These are phyloP conservation scores for Rhizophagus prolifer DNA, from an alignment of 192 early-diverging fungal species.

Conservation along the genomic window DNA sequence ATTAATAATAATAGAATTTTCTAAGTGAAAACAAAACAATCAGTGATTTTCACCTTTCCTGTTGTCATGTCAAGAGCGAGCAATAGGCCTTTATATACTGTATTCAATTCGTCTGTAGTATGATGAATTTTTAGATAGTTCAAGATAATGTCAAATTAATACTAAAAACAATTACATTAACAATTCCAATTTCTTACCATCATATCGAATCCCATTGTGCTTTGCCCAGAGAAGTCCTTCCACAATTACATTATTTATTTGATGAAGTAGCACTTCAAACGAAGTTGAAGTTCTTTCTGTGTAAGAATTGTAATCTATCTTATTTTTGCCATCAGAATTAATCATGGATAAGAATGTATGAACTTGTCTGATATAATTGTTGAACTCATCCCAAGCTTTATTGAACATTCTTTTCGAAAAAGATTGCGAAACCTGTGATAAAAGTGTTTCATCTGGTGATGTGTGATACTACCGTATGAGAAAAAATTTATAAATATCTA, in stretches of 20 bases:
- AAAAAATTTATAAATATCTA: neutral
- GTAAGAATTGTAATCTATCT: neutral
- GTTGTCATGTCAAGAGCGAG: constrained; percentile 26
- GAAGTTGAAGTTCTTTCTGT: neutral
- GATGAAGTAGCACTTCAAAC: constrained; percentile 5
- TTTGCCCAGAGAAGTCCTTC: constrained; percentile 23
- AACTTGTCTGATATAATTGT: neutral
- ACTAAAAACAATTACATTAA: neutral
- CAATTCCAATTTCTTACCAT: neutral
- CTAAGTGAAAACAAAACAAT: constrained; percentile 18
- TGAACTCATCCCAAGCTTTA: constrained; percentile 21
- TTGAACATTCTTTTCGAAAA: constrained; percentile 12
- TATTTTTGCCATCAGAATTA: neutral
- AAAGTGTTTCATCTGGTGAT: constrained; percentile 26
- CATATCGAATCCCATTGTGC: neutral
- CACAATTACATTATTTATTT: constrained; percentile 6
- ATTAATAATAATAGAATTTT: constrained; percentile 1
- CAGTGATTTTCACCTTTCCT: constrained; percentile 29
- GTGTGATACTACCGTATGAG: neutral
- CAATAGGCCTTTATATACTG: constrained; percentile 1
- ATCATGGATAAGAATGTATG: neutral
- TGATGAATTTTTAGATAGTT: neutral
- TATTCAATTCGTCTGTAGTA: constrained; percentile 22
- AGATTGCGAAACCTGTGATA: neutral
- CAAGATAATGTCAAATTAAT: neutral